phyloP scores from a whole-genome alignment of 1,284 basidiomycete species.

The Trichosporon coremiiforme region DNA sequence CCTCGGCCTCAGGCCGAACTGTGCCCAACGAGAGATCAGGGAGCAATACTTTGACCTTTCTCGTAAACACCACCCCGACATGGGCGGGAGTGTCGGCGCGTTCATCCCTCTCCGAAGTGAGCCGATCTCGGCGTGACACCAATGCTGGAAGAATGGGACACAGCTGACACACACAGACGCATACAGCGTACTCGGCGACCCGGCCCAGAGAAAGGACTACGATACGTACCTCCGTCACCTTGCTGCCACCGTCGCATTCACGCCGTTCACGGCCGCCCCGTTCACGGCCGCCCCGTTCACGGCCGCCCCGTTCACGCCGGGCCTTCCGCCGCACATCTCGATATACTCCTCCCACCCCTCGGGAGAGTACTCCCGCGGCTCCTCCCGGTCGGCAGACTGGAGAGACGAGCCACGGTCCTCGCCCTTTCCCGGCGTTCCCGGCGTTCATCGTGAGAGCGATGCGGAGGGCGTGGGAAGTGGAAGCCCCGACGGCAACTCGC shows the following conservation, averaged over 20 bases:
- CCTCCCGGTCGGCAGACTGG: neutral
- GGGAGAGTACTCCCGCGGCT: neutral
- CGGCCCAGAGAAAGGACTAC: slow-evolving; percentile 7
- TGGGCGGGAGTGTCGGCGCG: neutral
- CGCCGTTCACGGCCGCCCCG: neutral
- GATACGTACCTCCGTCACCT: neutral
- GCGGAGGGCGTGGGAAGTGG: neutral
- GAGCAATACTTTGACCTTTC: neutral
- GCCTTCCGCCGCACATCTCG: too few relatives aligned
- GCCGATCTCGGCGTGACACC: too few relatives aligned
- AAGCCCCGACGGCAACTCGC: neutral
- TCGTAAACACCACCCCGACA: neutral
- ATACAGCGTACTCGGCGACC: neutral
- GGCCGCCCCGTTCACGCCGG: neutral
- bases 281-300: neutral
- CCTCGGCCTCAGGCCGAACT: neutral
- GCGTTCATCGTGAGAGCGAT: too few relatives aligned
- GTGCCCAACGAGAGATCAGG: neutral
- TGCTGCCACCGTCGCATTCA: neutral
- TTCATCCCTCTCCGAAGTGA: neutral
- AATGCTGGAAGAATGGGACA: too few relatives aligned
- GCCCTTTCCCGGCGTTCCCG: too few relatives aligned
- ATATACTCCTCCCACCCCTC: neutral
- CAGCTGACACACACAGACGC: neutral
- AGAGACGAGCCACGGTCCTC: neutral